Percentiles rank a stretch among this genome's conserved stretches.
phyloP scores from a whole-genome alignment of 148 eudicot genomes.

The Cornus controversa region DNA sequence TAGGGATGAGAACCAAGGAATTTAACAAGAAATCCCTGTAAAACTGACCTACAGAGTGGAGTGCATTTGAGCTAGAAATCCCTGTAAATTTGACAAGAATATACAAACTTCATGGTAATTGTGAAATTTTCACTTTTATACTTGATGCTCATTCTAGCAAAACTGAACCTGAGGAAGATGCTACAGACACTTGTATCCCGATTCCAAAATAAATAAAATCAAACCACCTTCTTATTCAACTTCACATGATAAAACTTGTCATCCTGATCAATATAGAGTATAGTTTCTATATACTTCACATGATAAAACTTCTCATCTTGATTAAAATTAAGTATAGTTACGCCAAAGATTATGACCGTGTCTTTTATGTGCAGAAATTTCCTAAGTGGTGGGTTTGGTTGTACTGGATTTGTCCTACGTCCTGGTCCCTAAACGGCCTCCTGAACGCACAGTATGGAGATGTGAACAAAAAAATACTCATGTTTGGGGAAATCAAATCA shows the following conservation, averaged over 20 bases:
- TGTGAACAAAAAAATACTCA: constrained; percentile 11
- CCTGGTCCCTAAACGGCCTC: constrained; percentile 45
- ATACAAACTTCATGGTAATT: background rate
- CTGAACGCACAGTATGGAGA: constrained; percentile 52
- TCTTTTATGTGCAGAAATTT: constrained; percentile 30
- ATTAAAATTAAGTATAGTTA: background rate
- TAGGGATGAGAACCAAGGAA: no score
- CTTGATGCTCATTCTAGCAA: background rate
- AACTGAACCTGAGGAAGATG: background rate
- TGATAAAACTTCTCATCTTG: background rate
- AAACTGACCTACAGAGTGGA: no score
- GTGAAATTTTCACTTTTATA: background rate
- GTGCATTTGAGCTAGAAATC: no score
- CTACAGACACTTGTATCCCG: background rate
- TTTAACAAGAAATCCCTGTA: no score
- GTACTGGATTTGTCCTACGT: constrained; percentile 44
- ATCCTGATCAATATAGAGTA: background rate
- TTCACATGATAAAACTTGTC: background rate
- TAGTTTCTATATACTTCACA: background rate
- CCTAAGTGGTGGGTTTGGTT: constrained; percentile 47
- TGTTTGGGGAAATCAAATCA: constrained; percentile 16
- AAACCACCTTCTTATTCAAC: background rate
- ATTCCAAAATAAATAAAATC: background rate
- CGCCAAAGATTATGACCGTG: background rate
- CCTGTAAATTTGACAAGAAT: no score